phyloP scores from a whole-genome alignment of 345 rosid genomes.

The Tarenaya hassleriana region DNA sequence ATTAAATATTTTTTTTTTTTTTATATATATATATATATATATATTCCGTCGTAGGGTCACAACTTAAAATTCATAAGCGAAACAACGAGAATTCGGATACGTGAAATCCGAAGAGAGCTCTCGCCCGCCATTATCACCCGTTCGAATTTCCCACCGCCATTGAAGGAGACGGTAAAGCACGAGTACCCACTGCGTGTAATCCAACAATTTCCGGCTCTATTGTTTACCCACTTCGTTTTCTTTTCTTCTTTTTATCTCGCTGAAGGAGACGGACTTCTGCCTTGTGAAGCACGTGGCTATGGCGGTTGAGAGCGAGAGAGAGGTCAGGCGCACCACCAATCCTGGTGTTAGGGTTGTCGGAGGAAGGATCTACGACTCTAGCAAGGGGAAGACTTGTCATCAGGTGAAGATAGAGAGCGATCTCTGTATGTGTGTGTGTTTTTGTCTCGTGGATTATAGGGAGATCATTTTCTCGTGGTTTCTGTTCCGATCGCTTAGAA shows the following conservation, averaged over 20 bases:
- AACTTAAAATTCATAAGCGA: no score
- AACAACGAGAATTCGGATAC: not conserved
- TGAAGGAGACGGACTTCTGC: not conserved
- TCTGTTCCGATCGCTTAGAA: not conserved
- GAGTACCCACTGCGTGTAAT: not conserved
- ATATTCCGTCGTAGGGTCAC: not conserved
- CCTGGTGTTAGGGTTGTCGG: conserved; percentile 47
- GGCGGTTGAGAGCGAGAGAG: conserved; percentile 18
- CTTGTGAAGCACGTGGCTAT: not conserved
- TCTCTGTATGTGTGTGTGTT: no score
- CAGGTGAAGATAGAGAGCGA: conserved; percentile 35
- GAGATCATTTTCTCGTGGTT: not conserved
- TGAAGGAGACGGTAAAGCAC: not conserved
- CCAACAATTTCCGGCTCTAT: not conserved
- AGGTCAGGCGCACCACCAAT: conserved; percentile 25
- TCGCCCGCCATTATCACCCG: not conserved
- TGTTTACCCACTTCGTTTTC: not conserved
- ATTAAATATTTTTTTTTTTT: no score
- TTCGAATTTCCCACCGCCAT: not conserved
- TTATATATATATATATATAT: not conserved
- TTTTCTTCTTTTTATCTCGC: no score
- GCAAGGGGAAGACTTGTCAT: conserved; percentile 67
- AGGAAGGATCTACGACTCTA: conserved; percentile 48
- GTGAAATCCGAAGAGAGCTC: not conserved
- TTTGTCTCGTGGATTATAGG: not conserved